A percentile compares a stretch with the other conserved stretches of the same genome.
Evolutionary conservation across 768 basidiomycete genomes (phyloP).

Genomic region (Lactifluus piperatus): DNA sequence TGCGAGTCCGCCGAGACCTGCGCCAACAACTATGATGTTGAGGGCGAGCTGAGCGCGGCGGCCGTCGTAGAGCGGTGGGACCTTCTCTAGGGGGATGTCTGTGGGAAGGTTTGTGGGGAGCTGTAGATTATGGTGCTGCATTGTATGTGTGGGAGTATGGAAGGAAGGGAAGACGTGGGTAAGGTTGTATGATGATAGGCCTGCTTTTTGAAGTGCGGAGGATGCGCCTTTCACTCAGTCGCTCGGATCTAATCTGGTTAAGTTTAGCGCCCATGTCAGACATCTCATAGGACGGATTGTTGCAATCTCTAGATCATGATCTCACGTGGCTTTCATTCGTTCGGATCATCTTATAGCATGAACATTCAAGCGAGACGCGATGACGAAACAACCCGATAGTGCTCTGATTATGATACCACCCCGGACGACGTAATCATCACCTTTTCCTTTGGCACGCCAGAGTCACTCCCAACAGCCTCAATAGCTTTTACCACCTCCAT

Average conservation of each 20-base stretch:
- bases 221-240: too few species aligned
- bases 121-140: not conserved
- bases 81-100: slow-evolving; percentile 12
- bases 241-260: too few species aligned
- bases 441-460: slow-evolving; percentile 5
- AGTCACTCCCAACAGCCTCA: slow-evolving; percentile 24
- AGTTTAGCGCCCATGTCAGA: too few species aligned
- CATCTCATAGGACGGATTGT: too few species aligned
- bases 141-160: not conserved
- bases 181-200: too few species aligned
- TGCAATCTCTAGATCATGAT: too few species aligned
- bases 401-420: not conserved
- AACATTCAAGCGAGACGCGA: too few species aligned
- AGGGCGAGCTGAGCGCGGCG: slow-evolving; percentile 29
- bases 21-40: slow-evolving; percentile 34
- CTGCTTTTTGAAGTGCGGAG: too few species aligned
- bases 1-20: slow-evolving; percentile 35
- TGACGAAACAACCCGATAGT: too few species aligned
- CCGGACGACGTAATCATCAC: slow-evolving; percentile 18
- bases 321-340: too few species aligned
- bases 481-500: slow-evolving; percentile 32
- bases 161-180: too few species aligned
- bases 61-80: slow-evolving; percentile 24
- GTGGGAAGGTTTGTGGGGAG: not conserved
- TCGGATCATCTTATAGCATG: too few species aligned